Percentiles rank a stretch among this genome's conserved stretches.
These are phyloP conservation scores for Piloderma croceum DNA, from an alignment of 768 basidiomycete genomes.

Conservation along the genomic window DNA sequence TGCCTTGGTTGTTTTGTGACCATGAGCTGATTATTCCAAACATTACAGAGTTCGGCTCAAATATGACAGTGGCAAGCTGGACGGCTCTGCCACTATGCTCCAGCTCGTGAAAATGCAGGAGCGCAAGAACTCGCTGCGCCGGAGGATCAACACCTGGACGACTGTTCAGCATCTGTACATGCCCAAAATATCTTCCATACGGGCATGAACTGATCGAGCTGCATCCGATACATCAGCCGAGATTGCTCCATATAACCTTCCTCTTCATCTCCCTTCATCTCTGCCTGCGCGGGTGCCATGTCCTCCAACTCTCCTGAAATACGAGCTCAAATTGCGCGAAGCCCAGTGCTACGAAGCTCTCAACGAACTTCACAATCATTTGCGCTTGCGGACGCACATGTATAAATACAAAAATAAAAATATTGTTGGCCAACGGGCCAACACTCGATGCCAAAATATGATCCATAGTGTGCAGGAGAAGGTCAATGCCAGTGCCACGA, in stretches of 20 bases:
- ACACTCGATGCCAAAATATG: not conserved
- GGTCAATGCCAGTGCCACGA: not conserved
- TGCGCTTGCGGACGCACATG: not conserved
- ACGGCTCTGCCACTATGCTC: too few species aligned
- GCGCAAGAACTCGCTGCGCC: conserved; percentile 14
- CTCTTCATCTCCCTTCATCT: conserved; percentile 6
- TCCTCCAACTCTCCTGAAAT: too few species aligned
- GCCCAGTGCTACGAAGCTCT: conserved; percentile 7
- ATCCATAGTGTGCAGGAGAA: not conserved
- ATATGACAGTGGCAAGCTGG: too few species aligned
- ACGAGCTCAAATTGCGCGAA: conserved; percentile 13
- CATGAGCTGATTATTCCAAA: not conserved
- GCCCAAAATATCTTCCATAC: too few species aligned
- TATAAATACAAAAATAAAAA: conserved; percentile 4
- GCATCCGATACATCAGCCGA: not conserved
- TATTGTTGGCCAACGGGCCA: conserved; percentile 2
- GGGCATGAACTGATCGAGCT: not conserved
- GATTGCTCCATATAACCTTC: not conserved
- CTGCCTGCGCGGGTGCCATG: not conserved
- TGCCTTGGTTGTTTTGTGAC: not conserved
- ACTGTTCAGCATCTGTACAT: conserved; percentile 25
- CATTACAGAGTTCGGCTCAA: too few species aligned
- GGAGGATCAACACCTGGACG: conserved; percentile 24
- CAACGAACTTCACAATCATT: not conserved
- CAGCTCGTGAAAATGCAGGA: conserved; percentile 26